Percentiles rank a stretch among this genome's conserved stretches.
Conservation (phyloP, 208 protist species). For the Crithidia bombi region DNA sequence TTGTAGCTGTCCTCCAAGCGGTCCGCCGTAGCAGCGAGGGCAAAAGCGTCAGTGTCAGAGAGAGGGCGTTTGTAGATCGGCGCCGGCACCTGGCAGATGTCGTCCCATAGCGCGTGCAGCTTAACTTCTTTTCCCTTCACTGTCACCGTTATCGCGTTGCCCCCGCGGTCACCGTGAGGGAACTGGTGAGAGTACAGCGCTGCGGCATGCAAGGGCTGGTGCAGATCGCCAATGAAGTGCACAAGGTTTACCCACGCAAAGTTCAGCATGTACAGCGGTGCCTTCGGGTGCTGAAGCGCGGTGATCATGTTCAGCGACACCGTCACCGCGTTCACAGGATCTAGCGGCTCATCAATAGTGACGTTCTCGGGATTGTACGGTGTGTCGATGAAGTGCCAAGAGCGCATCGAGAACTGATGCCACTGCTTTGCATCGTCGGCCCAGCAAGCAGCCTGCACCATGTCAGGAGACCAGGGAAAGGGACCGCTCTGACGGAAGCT, state of each 20-base stretch:
- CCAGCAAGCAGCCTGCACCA: conserved; percentile 84
- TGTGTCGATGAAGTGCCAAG: conserved; percentile 80
- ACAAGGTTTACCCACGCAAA: conserved; percentile 80
- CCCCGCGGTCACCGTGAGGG: conserved; percentile 75
- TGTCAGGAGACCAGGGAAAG: conserved; percentile 58
- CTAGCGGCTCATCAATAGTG: conserved; percentile 27
- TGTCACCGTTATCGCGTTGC: conserved; percentile 59
- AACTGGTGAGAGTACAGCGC: conserved; percentile 44
- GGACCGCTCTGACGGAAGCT: conserved; percentile 59
- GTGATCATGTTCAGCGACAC: conserved; percentile 28
- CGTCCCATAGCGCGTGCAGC: conserved; percentile 87
- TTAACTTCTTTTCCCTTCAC: conserved; percentile 35
- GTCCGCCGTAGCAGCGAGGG: conserved; percentile 49
- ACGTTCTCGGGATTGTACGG: conserved; percentile 69
- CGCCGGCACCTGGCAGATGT: conserved; percentile 52
- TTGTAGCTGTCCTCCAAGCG: conserved; percentile 68
- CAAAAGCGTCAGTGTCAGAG: conserved; percentile 32
- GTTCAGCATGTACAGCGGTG: conserved; percentile 52
- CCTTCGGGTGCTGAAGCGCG: conserved; percentile 7
- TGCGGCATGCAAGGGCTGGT: conserved; percentile 83
- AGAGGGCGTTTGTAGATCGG: conserved; percentile 52
- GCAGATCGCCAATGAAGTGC: conserved; percentile 87
- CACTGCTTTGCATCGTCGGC: conserved; percentile 77
- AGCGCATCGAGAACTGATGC: conserved; percentile 59
- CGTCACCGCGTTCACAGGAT: conserved; percentile 27